Percentiles rank a stretch among this genome's conserved stretches.
Evolutionary conservation across 2,329 filamentous ascomycete genomes (phyloP).

Genomic region (Arthrobotrys megalospora): DNA sequence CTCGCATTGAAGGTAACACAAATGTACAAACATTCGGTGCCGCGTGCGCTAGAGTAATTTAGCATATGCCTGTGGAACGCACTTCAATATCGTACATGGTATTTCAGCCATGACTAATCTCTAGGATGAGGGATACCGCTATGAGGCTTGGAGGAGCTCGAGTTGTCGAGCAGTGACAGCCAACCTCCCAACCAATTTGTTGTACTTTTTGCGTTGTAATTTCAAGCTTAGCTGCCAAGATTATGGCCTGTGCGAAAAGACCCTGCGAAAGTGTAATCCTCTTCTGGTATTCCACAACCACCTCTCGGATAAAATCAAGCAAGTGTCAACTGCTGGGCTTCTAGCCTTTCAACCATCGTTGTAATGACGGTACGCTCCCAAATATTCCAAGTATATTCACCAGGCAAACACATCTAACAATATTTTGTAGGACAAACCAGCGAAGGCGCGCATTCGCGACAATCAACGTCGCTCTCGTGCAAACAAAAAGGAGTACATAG

Average conservation of each 20-base stretch:
- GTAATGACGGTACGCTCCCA: neutral
- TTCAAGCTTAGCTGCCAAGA: neutral
- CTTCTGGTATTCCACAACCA: neutral
- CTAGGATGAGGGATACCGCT: too few species aligned
- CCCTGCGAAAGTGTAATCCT: neutral
- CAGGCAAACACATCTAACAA: neutral
- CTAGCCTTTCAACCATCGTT: neutral
- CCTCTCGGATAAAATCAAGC: neutral
- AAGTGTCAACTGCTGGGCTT: neutral
- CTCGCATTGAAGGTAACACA: too few species aligned
- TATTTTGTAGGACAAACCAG: slow-evolving; percentile 28
- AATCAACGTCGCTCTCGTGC: slow-evolving; percentile 73
- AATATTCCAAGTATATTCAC: neutral
- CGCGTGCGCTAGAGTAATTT: too few species aligned
- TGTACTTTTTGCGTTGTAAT: slow-evolving; percentile 10
- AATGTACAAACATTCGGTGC: too few species aligned
- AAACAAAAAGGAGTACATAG: slow-evolving; percentile 71
- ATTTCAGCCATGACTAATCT: too few species aligned
- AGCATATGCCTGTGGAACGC: too few species aligned
- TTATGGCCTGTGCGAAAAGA: too few species aligned
- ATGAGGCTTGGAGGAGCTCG: too few species aligned
- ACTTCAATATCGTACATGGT: too few species aligned
- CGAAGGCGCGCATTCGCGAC: slow-evolving; percentile 63
- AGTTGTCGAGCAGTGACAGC: neutral
- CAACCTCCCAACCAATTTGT: neutral